Evolutionary conservation across 305 asterid species (phyloP).

Genomic region (Ilex paraguariensis): DNA sequence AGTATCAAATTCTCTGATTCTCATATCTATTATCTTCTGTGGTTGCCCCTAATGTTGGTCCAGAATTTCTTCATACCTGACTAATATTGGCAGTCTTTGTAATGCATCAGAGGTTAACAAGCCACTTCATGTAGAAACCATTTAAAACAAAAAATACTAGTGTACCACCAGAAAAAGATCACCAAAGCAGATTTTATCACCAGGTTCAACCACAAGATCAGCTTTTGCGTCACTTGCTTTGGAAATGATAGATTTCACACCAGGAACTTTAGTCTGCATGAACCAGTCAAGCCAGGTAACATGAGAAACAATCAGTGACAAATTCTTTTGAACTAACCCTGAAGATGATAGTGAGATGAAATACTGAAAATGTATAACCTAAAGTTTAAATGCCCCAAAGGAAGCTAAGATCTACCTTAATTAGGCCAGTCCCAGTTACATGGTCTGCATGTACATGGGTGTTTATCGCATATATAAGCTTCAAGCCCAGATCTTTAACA

Average conservation of each 20-base stretch:
- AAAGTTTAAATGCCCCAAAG: background rate
- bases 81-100: no score
- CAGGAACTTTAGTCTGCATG: constrained; percentile 68
- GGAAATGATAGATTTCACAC: constrained; percentile 80
- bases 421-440: constrained; percentile 1
- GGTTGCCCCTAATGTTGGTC: no score
- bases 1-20: no score
- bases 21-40: no score
- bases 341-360: background rate
- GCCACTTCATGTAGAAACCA: no score
- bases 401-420: background rate
- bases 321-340: background rate
- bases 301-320: background rate
- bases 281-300: constrained; percentile 19
- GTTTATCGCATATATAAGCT: constrained; percentile 54
- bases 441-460: constrained; percentile 42
- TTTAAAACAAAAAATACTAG: background rate
- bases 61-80: no score
- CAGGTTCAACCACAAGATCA: constrained; percentile 71
- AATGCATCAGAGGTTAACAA: no score
- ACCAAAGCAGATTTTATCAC: constrained; percentile 75
- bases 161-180: constrained; percentile 88
- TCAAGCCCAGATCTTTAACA: background rate
- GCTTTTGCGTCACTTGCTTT: constrained; percentile 94
- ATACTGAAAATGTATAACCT: background rate